Conservation (phyloP, 805 yeast species). For the Saccharomycopsis sp. region DNA sequence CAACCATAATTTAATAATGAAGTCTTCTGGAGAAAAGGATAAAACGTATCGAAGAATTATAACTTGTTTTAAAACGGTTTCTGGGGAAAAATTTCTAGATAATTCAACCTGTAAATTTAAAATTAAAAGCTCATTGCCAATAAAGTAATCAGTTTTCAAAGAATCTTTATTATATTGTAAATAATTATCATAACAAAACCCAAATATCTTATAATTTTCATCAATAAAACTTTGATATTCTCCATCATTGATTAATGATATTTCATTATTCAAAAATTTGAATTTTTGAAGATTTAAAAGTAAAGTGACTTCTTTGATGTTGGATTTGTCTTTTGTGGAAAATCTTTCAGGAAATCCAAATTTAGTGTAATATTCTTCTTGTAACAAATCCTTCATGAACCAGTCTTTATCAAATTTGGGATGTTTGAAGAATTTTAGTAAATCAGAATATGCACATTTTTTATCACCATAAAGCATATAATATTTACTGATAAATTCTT, state of each 20-base stretch:
- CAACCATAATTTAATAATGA: constrained; percentile 15
- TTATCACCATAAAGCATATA: constrained; percentile 6
- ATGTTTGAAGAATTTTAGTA: constrained; percentile 6
- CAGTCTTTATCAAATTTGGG: constrained; percentile 1
- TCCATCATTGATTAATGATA: constrained; percentile 14
- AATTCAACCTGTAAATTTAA: constrained; percentile 36
- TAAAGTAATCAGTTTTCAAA: constrained; percentile 45
- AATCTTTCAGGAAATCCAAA: constrained; percentile 18
- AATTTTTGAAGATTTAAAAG: constrained; percentile 41
- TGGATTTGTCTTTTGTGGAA: constrained; percentile 23
- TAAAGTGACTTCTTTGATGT: constrained; percentile 20
- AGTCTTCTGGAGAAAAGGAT: constrained; percentile 12
- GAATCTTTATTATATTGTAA: constrained; percentile 25
- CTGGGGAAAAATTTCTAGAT: constrained; percentile 19
- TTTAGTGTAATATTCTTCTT: background rate
- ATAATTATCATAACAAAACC: constrained; percentile 26
- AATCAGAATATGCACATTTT: constrained; percentile 11
- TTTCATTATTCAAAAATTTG: constrained; percentile 24
- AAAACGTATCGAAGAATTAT: constrained; percentile 5
- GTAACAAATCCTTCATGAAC: constrained; percentile 10
- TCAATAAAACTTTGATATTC: constrained; percentile 20
- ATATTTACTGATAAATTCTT: constrained; percentile 2
- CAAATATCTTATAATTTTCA: constrained; percentile 31
- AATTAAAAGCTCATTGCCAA: constrained; percentile 57
- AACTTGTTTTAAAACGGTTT: constrained; percentile 17